Evolutionary conservation across 1,284 basidiomycete species (phyloP), one percentile per base, ranked within the genome.

Genomic region (Gomphus bonarii): DNA sequence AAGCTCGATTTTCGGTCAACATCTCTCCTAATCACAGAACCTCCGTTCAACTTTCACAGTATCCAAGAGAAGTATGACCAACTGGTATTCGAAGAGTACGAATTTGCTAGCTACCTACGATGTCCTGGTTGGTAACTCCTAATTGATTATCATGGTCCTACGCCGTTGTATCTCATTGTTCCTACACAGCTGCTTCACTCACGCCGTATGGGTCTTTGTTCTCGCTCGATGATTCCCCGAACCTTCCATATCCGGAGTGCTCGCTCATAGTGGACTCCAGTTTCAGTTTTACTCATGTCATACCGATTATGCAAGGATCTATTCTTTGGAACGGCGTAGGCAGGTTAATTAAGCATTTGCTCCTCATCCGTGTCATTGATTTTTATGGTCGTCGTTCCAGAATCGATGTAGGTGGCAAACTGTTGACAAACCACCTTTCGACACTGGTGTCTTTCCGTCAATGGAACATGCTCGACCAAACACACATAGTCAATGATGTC

Each of bases 381-480:
- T 55, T 57, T 58, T 9, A 38, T 6, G 36, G 11, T 40, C n/a
- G n/a, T 60, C 42, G 58, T 54, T 18, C 10, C 65, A 94, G 94
- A 62, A 82, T 97, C 66, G 92, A 97, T 64, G 81, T 97, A 30
- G 94, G 94, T 54, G 95, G 95, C 53, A 97, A 97, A 71, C 76
- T 97, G 12, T 70, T 98, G 57, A 97, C 95, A 28, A 97, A 97
- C 71, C 88, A 95, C 55, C 78, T 98, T 36, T 97, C 97, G 66
- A 91, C 95, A 67, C 78, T 94, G 51, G 82, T 95, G 11, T 95
- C 92, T 11, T 97, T 91, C 69, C 84, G 92, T 33, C 95, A 98
- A 66, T 95, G 91, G 88, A 93, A 97, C 69, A 92, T 97, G 89
- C 93, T 94, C 82, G 93, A 97, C 67, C 89, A 97, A 71, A 93